Conservation (phyloP, 2,329 filamentous ascomycete genomes). For the Ilyonectria mors-panacis region DNA sequence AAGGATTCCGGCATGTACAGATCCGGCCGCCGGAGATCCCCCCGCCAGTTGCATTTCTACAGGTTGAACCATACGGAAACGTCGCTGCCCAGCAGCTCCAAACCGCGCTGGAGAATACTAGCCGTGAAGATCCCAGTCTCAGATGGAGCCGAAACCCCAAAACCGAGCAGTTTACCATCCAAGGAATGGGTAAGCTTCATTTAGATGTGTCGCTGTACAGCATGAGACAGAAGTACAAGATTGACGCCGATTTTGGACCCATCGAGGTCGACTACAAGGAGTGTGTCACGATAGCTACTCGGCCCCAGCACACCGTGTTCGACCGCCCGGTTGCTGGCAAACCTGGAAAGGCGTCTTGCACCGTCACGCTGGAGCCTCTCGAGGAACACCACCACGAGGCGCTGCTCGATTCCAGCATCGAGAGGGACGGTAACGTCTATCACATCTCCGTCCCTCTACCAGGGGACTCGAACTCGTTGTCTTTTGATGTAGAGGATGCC, state of each 20-base stretch:
- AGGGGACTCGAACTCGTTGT: slow-evolving; percentile 63
- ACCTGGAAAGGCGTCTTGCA: slow-evolving; percentile 82
- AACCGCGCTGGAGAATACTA: slow-evolving; percentile 80
- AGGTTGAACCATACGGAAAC: slow-evolving; percentile 84
- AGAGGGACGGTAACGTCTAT: slow-evolving; percentile 80
- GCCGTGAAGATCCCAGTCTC: slow-evolving; percentile 93
- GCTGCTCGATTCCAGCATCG: slow-evolving; percentile 60
- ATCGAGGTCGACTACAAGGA: slow-evolving; percentile 98
- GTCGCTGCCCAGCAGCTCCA: slow-evolving; percentile 86
- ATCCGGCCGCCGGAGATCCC: slow-evolving; percentile 91
- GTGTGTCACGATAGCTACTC: slow-evolving; percentile 73
- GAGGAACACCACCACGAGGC: slow-evolving; percentile 57
- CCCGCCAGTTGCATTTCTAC: slow-evolving; percentile 96
- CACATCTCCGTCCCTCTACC: slow-evolving; percentile 69
- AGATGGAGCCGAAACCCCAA: slow-evolving; percentile 89
- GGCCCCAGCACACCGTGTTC: slow-evolving; percentile 73
- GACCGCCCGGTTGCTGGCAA: slow-evolving; percentile 88
- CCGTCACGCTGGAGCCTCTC: slow-evolving; percentile 76
- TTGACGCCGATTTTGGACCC: slow-evolving; percentile 86
- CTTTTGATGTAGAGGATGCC: slow-evolving; percentile 65
- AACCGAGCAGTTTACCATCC: slow-evolving; percentile 91
- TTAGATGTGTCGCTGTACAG: slow-evolving; percentile 93
- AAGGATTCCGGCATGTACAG: slow-evolving; percentile 81
- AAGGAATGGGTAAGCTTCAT: slow-evolving; percentile 97
- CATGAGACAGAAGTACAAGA: slow-evolving; percentile 90